phyloP scores from a whole-genome alignment of 2,329 filamentous ascomycete species.

The Dothidotthia symphoricarpi region DNA sequence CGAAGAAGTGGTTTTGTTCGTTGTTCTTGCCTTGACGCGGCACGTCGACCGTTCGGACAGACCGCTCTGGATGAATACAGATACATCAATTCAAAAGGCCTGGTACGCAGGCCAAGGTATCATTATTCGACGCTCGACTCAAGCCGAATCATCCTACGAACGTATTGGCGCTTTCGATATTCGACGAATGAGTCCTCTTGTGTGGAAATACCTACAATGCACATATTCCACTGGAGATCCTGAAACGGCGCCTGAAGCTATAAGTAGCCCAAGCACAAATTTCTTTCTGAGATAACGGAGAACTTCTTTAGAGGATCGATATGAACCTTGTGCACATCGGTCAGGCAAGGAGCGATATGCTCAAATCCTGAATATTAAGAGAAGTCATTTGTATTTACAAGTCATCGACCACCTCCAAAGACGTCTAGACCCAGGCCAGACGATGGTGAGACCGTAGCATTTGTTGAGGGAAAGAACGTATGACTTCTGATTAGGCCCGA shows the following conservation, averaged over 20 bases:
- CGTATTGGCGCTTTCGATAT: background rate
- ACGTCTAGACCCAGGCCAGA: background rate
- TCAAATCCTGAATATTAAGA: too few relatives aligned
- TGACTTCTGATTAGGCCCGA: slow-evolving; percentile 1
- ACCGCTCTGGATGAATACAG: background rate
- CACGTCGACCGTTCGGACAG: background rate
- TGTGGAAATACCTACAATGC: background rate
- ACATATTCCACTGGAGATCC: too few relatives aligned
- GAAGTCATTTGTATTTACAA: too few relatives aligned
- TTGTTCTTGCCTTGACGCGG: slow-evolving; percentile 11
- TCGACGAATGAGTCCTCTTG: background rate
- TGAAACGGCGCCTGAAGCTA: too few relatives aligned
- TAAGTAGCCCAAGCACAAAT: too few relatives aligned
- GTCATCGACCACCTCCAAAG: too few relatives aligned
- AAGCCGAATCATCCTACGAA: background rate
- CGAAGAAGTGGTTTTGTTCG: slow-evolving; percentile 3
- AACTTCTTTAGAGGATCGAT: too few relatives aligned
- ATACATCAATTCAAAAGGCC: background rate
- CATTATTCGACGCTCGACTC: background rate
- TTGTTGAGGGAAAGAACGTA: slow-evolving; percentile 1
- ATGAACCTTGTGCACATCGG: too few relatives aligned
- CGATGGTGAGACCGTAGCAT: too few relatives aligned
- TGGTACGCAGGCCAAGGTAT: slow-evolving; percentile 4
- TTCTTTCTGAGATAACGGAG: too few relatives aligned
- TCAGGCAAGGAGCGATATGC: too few relatives aligned